These are phyloP conservation scores for Solanum hybrid DNA, from an alignment of 305 asterid species.

Conservation along the genomic window DNA sequence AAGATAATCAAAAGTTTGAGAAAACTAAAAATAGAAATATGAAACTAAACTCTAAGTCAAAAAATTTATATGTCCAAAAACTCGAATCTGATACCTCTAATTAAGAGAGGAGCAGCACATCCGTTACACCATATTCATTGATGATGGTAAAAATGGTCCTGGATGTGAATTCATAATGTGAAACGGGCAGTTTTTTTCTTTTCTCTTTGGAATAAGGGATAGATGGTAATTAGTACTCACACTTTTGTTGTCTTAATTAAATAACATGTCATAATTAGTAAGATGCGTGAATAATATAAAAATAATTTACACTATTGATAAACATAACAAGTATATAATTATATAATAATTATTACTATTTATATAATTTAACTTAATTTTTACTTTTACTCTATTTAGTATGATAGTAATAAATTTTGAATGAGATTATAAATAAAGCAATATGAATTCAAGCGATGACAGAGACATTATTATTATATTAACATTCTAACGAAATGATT, in stretches of 20 bases:
- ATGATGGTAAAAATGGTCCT: not conserved
- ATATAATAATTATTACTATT: not conserved
- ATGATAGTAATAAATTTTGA: not conserved
- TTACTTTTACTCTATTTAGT: not conserved
- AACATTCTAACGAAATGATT: not conserved
- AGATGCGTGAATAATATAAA: not conserved
- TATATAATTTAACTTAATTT: not conserved
- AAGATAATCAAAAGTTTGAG: fast-evolving
- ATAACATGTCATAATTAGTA: not conserved
- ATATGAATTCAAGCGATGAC: not conserved
- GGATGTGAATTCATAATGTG: not conserved
- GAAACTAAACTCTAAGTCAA: not conserved
- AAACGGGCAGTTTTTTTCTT: not conserved
- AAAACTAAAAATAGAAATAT: too few species aligned
- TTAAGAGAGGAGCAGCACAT: too few species aligned
- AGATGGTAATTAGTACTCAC: not conserved
- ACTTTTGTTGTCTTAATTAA: not conserved
- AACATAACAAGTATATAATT: not conserved
- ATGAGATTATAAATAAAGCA: not conserved
- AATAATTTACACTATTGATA: too few species aligned
- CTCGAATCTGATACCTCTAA: too few species aligned
- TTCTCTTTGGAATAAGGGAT: not conserved
- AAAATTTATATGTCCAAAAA: fast-evolving
- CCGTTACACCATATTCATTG: fast-evolving
- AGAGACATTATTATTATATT: not conserved